A percentile compares a stretch with the other conserved stretches of the same genome.
Evolutionary conservation across 139 green algal genomes (phyloP).

Genomic region (Micromonas pusilla): DNA sequence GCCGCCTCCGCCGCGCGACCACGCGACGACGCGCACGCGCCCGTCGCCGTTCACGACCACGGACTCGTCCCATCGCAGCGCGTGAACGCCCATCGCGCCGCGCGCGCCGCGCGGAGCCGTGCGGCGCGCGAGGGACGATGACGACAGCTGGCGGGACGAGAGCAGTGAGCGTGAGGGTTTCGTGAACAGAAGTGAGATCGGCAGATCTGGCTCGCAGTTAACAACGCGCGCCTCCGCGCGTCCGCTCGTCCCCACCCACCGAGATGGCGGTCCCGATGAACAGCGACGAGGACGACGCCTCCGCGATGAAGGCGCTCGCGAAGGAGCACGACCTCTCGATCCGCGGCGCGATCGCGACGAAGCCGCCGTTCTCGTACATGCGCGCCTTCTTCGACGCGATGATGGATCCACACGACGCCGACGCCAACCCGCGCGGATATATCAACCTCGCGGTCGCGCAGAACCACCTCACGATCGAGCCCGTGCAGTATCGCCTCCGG

Average conservation of each 20-base stretch:
- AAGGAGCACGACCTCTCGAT: background rate
- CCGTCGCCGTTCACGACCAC: background rate
- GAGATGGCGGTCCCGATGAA: background rate
- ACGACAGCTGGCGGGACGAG: too few relatives aligned
- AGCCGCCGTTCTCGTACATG: background rate
- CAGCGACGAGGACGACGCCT: background rate
- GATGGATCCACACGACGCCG: background rate
- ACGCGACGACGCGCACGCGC: background rate
- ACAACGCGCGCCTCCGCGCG: too few relatives aligned
- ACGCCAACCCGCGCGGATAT: background rate
- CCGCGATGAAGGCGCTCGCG: too few relatives aligned
- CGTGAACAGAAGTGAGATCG: too few relatives aligned
- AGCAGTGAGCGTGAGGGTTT: too few relatives aligned
- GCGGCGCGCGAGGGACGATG: too few relatives aligned
- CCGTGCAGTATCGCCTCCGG: background rate
- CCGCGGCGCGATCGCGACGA: background rate
- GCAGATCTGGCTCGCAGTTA: too few relatives aligned
- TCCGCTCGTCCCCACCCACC: background rate
- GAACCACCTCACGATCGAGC: conserved; percentile 4
- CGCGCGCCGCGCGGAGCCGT: too few relatives aligned
- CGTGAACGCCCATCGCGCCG: background rate
- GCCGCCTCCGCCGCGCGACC: too few relatives aligned
- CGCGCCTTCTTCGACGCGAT: background rate
- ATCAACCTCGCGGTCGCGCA: conserved; percentile 26
- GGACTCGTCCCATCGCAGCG: background rate